A percentile compares a stretch with the other conserved stretches of the same genome.
Conservation (phyloP, 2,329 filamentous ascomycete species). For the Alternaria atra region DNA sequence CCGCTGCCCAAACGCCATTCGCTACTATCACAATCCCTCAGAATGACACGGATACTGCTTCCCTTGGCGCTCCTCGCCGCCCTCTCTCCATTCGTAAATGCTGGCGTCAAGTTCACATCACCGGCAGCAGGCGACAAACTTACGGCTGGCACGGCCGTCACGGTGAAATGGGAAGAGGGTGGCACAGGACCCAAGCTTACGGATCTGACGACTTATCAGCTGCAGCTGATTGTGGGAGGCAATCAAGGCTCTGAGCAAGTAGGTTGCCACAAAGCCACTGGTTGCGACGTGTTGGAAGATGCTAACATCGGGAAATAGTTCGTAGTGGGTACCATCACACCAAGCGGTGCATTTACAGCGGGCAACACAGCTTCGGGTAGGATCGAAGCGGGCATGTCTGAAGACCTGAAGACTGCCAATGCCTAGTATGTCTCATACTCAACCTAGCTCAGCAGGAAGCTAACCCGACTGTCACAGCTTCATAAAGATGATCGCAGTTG, state of each 20-base stretch:
- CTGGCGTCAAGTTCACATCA: constrained; percentile 63
- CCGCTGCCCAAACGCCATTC: constrained; percentile 24
- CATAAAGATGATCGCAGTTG: constrained; percentile 62
- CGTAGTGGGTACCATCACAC: constrained; percentile 48
- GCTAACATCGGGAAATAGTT: constrained; percentile 14
- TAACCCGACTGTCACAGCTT: constrained; percentile 33
- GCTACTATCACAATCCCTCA: constrained; percentile 21
- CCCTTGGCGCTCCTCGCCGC: constrained; percentile 42
- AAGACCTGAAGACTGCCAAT: constrained; percentile 54
- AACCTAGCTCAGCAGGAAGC: neutral
- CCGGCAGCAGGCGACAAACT: constrained; percentile 63
- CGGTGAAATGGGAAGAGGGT: constrained; percentile 66
- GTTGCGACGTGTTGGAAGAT: neutral
- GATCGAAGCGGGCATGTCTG: constrained; percentile 38
- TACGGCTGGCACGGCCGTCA: constrained; percentile 60
- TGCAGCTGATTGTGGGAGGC: constrained; percentile 69
- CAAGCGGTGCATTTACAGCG: constrained; percentile 57
- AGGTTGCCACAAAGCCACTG: constrained; percentile 23
- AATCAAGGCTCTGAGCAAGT: constrained; percentile 61
- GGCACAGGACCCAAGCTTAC: constrained; percentile 60
- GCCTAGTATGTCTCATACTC: constrained; percentile 61
- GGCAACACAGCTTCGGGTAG: constrained; percentile 51
- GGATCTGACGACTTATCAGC: constrained; percentile 63
- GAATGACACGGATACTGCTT: constrained; percentile 41
- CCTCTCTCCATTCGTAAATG: constrained; percentile 56